Evolutionary conservation across 2,329 filamentous ascomycete species (phyloP), one percentile per base, ranked within the genome.

Genomic region (Ophiognomonia clavigignenti-juglandacearum): DNA sequence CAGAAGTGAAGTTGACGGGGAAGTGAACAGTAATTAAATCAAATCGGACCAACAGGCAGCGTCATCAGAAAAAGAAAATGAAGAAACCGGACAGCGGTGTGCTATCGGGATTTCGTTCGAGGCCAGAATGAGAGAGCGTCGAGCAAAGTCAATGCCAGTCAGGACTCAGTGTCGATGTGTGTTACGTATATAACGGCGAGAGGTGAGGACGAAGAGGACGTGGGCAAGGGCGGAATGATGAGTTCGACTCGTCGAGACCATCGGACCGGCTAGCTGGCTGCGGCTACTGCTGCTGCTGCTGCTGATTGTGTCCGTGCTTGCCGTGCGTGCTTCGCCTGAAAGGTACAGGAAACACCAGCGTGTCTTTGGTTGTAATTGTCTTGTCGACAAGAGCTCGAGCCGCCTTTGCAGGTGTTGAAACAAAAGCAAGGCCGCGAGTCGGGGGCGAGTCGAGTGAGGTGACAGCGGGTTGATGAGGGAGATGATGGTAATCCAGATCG

Each of bases 181-280:
- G 29, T 6, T 9, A n/a, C 4, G 6, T 10, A 10, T 36, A 14
- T 10, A 13, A 22, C 36, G 34, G 20, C 6, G 9, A 18, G 22
- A 10, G 34, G 8, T 9, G 19, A 39, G 43, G 24, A 32, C 18
- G 34, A 27, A 24, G 23, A 19, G n/a, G 32, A 20, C 23, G 26
- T n/a, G 45, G 22, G 20, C 20, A 24, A 39, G 35, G 23, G 31
- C 22, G 39, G 39, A 31, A 34, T 34, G 9, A n/a, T n/a, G 6
- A 34, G 5, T 4, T n/a, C 27, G 39, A 16, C 36, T 39, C 24
- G 34, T 39, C 45, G 26, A 34, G 35, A 48, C 45, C 45, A 48
- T 39, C 23, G 36, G 20, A 35, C 20, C 38, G 31, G 37, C 24
- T 35, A 31, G 29, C 37, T 35, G 39, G 39, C 32, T 43, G 13